Percentiles rank a stretch among this genome's conserved stretches.
phyloP scores from a whole-genome alignment of 2,329 filamentous ascomycete species.

The Nemania sp. region DNA sequence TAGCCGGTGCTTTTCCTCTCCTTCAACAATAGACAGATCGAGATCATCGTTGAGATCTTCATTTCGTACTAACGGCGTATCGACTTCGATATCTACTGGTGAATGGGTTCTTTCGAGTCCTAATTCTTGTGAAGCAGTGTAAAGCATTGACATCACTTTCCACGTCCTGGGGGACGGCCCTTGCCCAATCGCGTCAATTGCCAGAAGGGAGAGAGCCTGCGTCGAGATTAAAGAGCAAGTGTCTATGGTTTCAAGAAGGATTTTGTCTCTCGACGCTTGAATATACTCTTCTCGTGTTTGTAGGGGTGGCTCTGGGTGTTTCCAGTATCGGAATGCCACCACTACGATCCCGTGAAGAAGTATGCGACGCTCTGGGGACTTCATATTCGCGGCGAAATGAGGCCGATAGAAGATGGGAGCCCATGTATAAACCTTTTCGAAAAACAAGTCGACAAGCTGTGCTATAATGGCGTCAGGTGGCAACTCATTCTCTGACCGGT shows the following conservation, averaged over 20 bases:
- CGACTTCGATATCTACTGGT: background rate
- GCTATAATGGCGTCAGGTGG: slow-evolving; percentile 2
- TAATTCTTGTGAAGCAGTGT: slow-evolving; percentile 1
- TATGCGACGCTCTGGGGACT: background rate
- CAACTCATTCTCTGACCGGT: background rate
- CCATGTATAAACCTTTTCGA: slow-evolving; percentile 7
- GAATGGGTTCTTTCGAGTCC: slow-evolving; percentile 3
- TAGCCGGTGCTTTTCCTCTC: slow-evolving; percentile 3
- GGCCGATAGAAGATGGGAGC: slow-evolving; percentile 5
- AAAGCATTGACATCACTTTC: slow-evolving; percentile 7
- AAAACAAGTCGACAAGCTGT: slow-evolving; percentile 5
- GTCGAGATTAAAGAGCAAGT: slow-evolving; percentile 7
- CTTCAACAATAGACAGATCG: slow-evolving; percentile 1
- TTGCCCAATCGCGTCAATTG: slow-evolving; percentile 4
- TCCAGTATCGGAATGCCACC: slow-evolving; percentile 2
- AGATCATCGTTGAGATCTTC: slow-evolving; percentile 6
- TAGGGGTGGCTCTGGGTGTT: background rate
- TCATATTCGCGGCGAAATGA: background rate
- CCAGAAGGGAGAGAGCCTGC: slow-evolving; percentile 1
- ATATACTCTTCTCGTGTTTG: slow-evolving; percentile 1
- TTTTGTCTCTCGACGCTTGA: slow-evolving; percentile 5
- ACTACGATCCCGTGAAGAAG: slow-evolving; percentile 8
- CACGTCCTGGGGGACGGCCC: slow-evolving; percentile 1
- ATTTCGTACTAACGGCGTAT: slow-evolving; percentile 5
- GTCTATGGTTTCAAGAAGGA: slow-evolving; percentile 4